A percentile compares a stretch with the other conserved stretches of the same genome.
phyloP scores from a whole-genome alignment of 805 yeast species.

The Komagataella mondaviorum region DNA sequence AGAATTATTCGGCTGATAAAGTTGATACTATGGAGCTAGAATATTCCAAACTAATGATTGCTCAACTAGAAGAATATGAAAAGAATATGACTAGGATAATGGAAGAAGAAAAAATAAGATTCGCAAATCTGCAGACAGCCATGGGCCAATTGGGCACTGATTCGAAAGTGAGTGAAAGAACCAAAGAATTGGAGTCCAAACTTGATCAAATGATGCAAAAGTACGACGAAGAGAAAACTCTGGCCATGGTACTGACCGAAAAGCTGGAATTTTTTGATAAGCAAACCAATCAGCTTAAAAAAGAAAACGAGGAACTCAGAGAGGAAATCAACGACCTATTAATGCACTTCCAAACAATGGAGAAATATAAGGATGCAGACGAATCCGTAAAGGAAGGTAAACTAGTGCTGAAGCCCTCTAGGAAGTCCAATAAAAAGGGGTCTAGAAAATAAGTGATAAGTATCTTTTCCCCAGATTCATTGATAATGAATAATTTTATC shows the following conservation, averaged over 20 bases:
- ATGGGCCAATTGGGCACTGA: conserved; percentile 11
- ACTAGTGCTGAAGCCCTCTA: conserved; percentile 24
- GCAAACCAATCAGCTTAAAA: conserved; percentile 19
- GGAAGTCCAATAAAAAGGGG: conserved; percentile 5
- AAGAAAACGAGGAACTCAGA: conserved; percentile 31
- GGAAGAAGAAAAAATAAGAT: conserved; percentile 16
- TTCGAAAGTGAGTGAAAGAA: conserved; percentile 2
- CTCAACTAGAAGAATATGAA: conserved; percentile 52
- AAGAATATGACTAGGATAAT: conserved; percentile 5
- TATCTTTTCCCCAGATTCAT: background rate
- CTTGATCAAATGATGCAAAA: conserved; percentile 11
- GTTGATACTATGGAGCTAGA: conserved; percentile 55
- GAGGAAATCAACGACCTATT: conserved; percentile 67
- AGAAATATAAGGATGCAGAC: conserved; percentile 56
- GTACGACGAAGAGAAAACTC: conserved; percentile 30
- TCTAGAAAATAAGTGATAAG: background rate
- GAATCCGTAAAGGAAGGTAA: conserved; percentile 67
- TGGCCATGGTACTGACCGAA: conserved; percentile 26
- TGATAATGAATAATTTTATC: background rate
- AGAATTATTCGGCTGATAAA: conserved; percentile 21
- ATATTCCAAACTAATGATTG: conserved; percentile 63
- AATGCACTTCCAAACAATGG: conserved; percentile 66
- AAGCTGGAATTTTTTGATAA: conserved; percentile 22
- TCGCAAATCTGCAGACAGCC: conserved; percentile 17
- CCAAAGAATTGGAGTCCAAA: conserved; percentile 7